Conservation (phyloP, 352 stramenopile genomes). For the Phytopythium delawarense region DNA sequence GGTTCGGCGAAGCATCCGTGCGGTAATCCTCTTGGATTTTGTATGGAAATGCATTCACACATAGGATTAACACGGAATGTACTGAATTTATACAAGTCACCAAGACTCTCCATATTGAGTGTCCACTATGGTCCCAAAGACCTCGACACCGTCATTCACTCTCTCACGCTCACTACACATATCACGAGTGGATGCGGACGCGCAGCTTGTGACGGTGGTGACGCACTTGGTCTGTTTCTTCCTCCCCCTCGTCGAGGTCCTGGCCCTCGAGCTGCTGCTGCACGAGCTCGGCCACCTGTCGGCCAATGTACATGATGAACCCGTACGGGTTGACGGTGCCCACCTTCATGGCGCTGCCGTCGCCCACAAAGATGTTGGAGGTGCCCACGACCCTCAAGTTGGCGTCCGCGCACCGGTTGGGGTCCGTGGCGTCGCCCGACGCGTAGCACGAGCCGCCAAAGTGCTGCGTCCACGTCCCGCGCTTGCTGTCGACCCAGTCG, state of each 20-base stretch:
- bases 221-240: neutral
- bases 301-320: conserved; percentile 49
- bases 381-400: conserved; percentile 31
- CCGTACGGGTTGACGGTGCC: conserved; percentile 43
- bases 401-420: conserved; percentile 20
- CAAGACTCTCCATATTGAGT: neutral
- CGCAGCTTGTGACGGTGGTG: conserved; percentile 4
- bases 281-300: conserved; percentile 15
- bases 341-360: conserved; percentile 43
- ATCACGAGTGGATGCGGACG: conserved; percentile 15
- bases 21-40: neutral
- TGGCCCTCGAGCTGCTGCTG: neutral
- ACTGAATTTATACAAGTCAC: neutral
- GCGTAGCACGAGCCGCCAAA: conserved; percentile 45
- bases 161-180: neutral
- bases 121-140: neutral
- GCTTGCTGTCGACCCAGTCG: conserved; percentile 26
- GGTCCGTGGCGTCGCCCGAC: conserved; percentile 20
- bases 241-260: conserved; percentile 2
- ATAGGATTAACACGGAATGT: neutral
- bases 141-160: neutral
- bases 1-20: conserved; percentile 8
- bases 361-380: conserved; percentile 33
- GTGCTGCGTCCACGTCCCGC: conserved; percentile 28
- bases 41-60: neutral